phyloP scores from a whole-genome alignment of 2,329 filamentous ascomycete species.

The Rhinocladiella similis region DNA sequence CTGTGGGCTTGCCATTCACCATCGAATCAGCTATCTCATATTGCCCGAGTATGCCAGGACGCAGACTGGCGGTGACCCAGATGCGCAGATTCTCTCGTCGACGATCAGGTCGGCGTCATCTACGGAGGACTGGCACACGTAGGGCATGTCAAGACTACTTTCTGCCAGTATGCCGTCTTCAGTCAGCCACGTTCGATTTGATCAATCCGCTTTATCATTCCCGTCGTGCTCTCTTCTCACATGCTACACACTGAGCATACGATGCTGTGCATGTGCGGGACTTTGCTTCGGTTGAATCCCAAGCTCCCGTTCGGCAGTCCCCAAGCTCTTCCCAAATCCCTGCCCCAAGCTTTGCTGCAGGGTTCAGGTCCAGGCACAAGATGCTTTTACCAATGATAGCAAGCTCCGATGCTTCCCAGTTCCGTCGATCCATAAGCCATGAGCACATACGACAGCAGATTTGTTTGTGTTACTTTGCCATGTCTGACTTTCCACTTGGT shows the following conservation, averaged over 20 bases:
- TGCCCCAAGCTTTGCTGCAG: not conserved
- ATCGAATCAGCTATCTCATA: not conserved
- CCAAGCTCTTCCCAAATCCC: not conserved
- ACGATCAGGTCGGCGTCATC: not conserved
- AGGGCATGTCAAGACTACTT: too few species aligned
- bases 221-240: too few species aligned
- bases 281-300: not conserved
- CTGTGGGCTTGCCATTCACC: not conserved
- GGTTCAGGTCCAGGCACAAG: conserved; percentile 1
- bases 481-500: not conserved
- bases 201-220: too few species aligned
- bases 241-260: not conserved
- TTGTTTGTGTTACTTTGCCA: not conserved
- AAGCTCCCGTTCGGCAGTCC: conserved; percentile 1
- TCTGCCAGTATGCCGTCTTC: too few species aligned
- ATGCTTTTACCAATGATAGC: not conserved
- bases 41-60: not conserved
- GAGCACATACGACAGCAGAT: not conserved
- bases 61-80: not conserved
- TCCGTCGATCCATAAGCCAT: not conserved
- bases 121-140: too few species aligned
- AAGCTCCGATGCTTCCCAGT: not conserved
- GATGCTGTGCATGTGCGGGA: not conserved
- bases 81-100: not conserved
- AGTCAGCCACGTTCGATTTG: too few species aligned